A percentile compares a stretch with the other conserved stretches of the same genome.
Evolutionary conservation across 805 yeast genomes (phyloP).

Genomic region (Nakazawaea peltata): DNA sequence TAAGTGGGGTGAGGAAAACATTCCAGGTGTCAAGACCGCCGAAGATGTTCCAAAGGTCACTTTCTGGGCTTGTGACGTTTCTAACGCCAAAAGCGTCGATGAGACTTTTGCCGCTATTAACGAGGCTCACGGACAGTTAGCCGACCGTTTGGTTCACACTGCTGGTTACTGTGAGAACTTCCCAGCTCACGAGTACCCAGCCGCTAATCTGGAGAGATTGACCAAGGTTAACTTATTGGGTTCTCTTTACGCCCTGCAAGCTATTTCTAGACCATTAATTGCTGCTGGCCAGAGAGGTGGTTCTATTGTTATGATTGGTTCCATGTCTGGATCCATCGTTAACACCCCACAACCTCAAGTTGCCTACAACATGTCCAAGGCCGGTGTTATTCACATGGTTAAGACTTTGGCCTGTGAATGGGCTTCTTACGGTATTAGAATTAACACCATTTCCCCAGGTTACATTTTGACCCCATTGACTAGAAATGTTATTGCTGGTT

Average conservation of each 20-base stretch:
- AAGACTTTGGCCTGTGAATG: constrained; percentile 74
- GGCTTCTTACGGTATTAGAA: constrained; percentile 71
- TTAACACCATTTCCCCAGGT: constrained; percentile 74
- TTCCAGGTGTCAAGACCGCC: constrained; percentile 17
- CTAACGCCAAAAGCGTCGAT: constrained; percentile 54
- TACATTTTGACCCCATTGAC: constrained; percentile 77
- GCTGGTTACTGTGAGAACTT: constrained; percentile 85
- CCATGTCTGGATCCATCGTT: constrained; percentile 73
- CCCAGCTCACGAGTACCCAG: constrained; percentile 72
- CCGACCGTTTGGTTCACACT: constrained; percentile 62
- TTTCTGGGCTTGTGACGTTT: constrained; percentile 70
- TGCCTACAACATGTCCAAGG: constrained; percentile 80
- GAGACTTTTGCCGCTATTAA: constrained; percentile 44
- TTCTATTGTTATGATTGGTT: constrained; percentile 63
- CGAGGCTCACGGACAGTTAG: constrained; percentile 50
- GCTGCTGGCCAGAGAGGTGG: constrained; percentile 44
- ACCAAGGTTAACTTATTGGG: constrained; percentile 71
- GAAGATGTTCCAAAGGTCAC: constrained; percentile 34
- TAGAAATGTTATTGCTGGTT: constrained; percentile 56
- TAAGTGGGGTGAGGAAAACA: constrained; percentile 36
- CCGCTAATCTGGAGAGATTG: constrained; percentile 57
- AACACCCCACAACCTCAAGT: constrained; percentile 76
- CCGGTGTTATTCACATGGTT: constrained; percentile 77
- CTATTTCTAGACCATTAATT: constrained; percentile 62
- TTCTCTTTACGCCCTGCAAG: constrained; percentile 64